Conservation (phyloP, 208 protist genomes). For the Wallacemonas rigidus region DNA sequence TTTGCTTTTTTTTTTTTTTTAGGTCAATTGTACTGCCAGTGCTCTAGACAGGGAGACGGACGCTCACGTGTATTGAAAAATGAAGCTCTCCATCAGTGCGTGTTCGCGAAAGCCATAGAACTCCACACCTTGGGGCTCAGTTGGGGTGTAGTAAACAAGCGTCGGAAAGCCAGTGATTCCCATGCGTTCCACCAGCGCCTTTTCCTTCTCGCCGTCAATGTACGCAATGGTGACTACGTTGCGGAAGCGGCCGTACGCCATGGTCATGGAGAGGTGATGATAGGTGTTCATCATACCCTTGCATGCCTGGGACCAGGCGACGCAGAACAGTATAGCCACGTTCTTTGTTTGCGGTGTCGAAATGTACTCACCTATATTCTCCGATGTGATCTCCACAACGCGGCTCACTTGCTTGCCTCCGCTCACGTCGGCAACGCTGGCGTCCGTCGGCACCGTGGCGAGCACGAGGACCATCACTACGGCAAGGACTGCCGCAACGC, state of each 20-base stretch:
- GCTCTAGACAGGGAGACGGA: background rate
- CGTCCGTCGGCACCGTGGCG: background rate
- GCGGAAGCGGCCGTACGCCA: constrained; percentile 46
- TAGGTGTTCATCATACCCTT: constrained; percentile 33
- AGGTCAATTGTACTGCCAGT: background rate
- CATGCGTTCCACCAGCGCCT: constrained; percentile 44
- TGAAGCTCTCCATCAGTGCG: constrained; percentile 71
- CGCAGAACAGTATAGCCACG: constrained; percentile 79
- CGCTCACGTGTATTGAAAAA: constrained; percentile 75
- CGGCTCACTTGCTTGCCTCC: constrained; percentile 19
- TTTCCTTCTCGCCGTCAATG: constrained; percentile 66
- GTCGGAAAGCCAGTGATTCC: constrained; percentile 58
- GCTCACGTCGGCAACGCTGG: background rate
- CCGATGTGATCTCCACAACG: constrained; percentile 63
- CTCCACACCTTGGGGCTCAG: constrained; percentile 62
- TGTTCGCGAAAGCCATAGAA: constrained; percentile 46
- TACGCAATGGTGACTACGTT: constrained; percentile 69
- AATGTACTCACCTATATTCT: constrained; percentile 67
- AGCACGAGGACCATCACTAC: constrained; percentile 17
- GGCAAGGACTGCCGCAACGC: background rate
- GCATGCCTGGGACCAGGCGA: constrained; percentile 62
- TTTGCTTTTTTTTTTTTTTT: background rate
- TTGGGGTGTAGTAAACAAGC: constrained; percentile 66
- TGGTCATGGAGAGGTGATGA: constrained; percentile 74
- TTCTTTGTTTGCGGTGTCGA: constrained; percentile 43